phyloP scores from a whole-genome alignment of 257 asterid species.

The Solanum medicagineum region DNA sequence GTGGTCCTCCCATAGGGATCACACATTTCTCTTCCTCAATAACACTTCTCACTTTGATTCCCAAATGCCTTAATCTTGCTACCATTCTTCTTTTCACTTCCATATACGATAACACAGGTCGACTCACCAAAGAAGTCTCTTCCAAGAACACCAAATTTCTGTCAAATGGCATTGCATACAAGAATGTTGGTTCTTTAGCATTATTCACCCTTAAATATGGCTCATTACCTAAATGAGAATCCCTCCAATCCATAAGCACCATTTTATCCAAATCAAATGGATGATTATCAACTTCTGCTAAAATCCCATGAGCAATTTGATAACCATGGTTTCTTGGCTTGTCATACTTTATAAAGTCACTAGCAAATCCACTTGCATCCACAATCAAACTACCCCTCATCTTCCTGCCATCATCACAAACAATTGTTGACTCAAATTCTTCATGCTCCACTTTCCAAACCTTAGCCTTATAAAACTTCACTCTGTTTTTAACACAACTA shows the following conservation, averaged over 20 bases:
- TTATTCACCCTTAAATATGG: conserved; percentile 42
- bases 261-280: conserved; percentile 86
- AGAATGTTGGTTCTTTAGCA: conserved; percentile 50
- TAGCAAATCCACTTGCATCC: conserved; percentile 81
- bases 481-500: conserved; percentile 42
- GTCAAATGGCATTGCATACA: conserved; percentile 85
- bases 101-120: conserved; percentile 48
- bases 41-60: conserved; percentile 49
- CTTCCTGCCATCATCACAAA: conserved; percentile 64
- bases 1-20: conserved; percentile 92
- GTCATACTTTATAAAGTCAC: conserved; percentile 53
- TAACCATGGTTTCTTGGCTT: conserved; percentile 63
- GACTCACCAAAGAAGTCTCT: conserved; percentile 73
- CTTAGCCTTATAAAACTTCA: conserved; percentile 48
- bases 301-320: conserved; percentile 84
- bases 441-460: conserved; percentile 54
- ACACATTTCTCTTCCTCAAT: conserved; percentile 79
- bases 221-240: conserved; percentile 84
- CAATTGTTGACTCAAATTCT: conserved; percentile 62
- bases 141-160: conserved; percentile 66
- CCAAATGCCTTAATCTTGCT: conserved; percentile 74
- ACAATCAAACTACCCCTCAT: conserved; percentile 56
- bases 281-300: conserved; percentile 73
- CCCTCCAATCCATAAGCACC: conserved; percentile 98
- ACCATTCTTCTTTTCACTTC: conserved; percentile 86